These are phyloP conservation scores for Rhamnella rubrinervis DNA, from an alignment of 331 rosid species.

Conservation along the genomic window DNA sequence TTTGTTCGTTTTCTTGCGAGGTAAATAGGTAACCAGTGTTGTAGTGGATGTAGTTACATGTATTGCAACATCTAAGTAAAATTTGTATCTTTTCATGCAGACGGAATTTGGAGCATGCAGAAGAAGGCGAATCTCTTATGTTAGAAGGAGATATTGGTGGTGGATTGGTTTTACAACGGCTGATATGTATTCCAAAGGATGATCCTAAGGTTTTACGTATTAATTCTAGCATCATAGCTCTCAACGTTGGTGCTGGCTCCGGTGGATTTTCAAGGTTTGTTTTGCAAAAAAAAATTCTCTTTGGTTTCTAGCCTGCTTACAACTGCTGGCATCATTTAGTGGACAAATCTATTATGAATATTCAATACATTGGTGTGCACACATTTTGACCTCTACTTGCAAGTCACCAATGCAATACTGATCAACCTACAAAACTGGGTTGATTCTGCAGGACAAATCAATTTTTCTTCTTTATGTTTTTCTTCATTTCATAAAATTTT, in stretches of 20 bases:
- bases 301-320: not conserved
- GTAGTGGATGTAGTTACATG: not conserved
- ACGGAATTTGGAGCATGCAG: constrained; percentile 60
- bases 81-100: constrained; percentile 40
- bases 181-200: constrained; percentile 56
- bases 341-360: no score
- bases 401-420: no score
- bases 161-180: constrained; percentile 70
- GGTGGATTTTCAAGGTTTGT: constrained; percentile 94
- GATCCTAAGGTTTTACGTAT: constrained; percentile 45
- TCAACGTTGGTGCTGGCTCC: constrained; percentile 89
- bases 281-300: not conserved
- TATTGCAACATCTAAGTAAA: not conserved
- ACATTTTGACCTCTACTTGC: no score
- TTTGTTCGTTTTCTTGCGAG: no score
- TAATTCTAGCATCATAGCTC: constrained; percentile 74
- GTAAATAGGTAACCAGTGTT: not conserved
- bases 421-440: no score
- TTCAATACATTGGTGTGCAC: no score
- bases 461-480: no score
- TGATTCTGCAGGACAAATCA: not conserved
- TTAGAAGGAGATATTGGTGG: constrained; percentile 92
- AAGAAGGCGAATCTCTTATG: constrained; percentile 62
- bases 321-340: no score
- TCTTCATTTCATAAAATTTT: no score